Evolutionary conservation across 192 early-diverging fungal genomes (phyloP), one percentile per base, ranked within the genome.

Genomic region (Coemansia sp.): DNA sequence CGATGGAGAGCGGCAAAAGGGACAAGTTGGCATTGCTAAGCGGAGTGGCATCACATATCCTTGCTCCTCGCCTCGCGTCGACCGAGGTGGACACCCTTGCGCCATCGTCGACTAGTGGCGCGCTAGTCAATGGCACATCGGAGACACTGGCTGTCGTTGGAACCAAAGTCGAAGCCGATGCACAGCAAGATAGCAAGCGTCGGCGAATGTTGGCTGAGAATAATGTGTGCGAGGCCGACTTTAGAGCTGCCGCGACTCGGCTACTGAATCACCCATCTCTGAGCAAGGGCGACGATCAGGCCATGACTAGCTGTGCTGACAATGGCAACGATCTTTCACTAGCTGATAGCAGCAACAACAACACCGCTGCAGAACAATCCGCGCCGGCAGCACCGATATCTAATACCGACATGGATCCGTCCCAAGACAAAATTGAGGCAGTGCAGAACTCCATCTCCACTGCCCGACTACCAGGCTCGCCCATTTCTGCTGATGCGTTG

Each of bases 41-140:
- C 64, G 41, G 7, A 2, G 66, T 62, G 43, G 76, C 76, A 24
- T 22, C 39, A 4, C 61, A 65, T 46, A 46, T 78, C 7, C 62
- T 78, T n/a, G 38, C 66, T 25, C 64, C 53, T 7, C 47, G 39
- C 15, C 14, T 38, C 14, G 7, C 29, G 60, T 14, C 41, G 12
- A 19, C 14, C 14, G 31, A 31, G 15, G 3, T 59, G 58, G 24
- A 59, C 37, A 38, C 32, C 54, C 54, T 27, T 45, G 8, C 20
- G 20, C 8, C 20, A 15, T 45, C 42, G 9, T 45, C 42, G 42
- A 45, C 42, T 45, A 51, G 25, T 22, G 22, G 24, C 25, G 25
- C 25, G 25, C 47, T 27, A 29, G 25, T 27, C 25, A 51, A 51
- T 22, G 47, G 25, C 24, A 22, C 47, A 22, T 4, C 47, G 1